Evolutionary conservation across 2,329 filamentous ascomycete genomes (phyloP).

Genomic region (Hawksworthiomyces lignivorus): DNA sequence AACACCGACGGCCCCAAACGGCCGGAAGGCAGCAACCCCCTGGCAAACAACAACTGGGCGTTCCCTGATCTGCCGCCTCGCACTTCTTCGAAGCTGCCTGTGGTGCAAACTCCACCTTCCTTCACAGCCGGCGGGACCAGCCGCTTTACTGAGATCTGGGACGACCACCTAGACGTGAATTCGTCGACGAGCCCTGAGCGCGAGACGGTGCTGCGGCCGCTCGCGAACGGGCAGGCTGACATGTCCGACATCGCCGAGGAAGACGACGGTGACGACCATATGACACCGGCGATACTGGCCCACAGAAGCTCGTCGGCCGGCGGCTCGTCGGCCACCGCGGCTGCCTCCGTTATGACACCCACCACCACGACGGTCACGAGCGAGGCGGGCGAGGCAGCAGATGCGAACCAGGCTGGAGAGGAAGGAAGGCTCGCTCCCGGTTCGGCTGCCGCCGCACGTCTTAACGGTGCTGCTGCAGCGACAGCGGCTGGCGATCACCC

Average conservation of each 20-base stretch:
- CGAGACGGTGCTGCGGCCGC: background rate
- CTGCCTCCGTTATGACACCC: too few species aligned
- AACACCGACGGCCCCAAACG: conserved; percentile 48
- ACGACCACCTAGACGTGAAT: too few species aligned
- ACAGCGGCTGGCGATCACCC: background rate
- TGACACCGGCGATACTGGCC: background rate
- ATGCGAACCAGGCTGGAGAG: too few species aligned
- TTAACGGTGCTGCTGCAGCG: background rate
- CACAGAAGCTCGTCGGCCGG: background rate
- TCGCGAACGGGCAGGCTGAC: background rate
- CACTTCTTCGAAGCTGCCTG: too few species aligned
- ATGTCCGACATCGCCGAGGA: background rate
- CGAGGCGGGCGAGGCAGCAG: too few species aligned
- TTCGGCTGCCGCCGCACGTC: too few species aligned
- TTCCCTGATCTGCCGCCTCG: conserved; percentile 29
- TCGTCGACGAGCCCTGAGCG: too few species aligned
- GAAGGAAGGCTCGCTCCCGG: too few species aligned
- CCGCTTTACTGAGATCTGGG: too few species aligned
- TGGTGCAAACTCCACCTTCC: too few species aligned
- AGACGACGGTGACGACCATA: background rate
- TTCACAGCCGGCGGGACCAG: too few species aligned
- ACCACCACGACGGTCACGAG: too few species aligned
- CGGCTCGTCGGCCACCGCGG: background rate
- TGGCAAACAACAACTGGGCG: conserved; percentile 55
- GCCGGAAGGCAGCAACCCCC: conserved; percentile 37